Percentiles rank a stretch among this genome's conserved stretches.
Conservation (phyloP, 257 asterid genomes). For the Scutellaria baicalensis region DNA sequence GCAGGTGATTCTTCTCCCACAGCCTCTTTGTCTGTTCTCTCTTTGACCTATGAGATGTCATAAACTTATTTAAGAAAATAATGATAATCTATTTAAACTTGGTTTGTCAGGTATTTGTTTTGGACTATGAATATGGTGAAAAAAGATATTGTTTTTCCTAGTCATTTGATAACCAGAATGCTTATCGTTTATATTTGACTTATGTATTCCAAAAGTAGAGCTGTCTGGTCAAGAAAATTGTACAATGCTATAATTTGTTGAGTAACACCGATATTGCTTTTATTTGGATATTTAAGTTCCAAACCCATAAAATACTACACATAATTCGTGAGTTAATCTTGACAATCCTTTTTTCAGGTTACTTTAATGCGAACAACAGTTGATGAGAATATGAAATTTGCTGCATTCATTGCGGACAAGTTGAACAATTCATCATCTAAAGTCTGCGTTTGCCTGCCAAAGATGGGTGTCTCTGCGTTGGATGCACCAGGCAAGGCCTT, state of each 20-base stretch:
- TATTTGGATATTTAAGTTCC: not conserved
- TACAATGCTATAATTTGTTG: not conserved
- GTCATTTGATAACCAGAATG: conserved; percentile 1
- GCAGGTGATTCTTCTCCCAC: conserved; percentile 46
- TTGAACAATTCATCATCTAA: conserved; percentile 67
- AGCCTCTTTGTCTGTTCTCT: not conserved
- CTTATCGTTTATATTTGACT: not conserved
- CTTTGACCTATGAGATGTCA: not conserved
- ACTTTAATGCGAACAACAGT: conserved; percentile 79
- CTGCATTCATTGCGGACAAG: conserved; percentile 82
- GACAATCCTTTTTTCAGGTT: conserved; percentile 39
- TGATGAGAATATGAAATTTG: conserved; percentile 74
- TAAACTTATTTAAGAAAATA: not conserved
- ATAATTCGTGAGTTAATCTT: not conserved
- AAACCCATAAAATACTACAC: not conserved
- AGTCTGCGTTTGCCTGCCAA: conserved; percentile 76
- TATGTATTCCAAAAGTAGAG: not conserved
- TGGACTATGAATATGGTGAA: not conserved
- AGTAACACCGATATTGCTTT: conserved; percentile 1
- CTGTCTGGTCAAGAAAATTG: not conserved
- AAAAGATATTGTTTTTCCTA: not conserved
- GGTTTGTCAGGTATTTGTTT: not conserved
- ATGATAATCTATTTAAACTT: not conserved
- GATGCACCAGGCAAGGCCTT: conserved; percentile 86
- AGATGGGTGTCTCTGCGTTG: conserved; percentile 79